Conservation (phyloP, 225 moss, liverwort and hornwort species). For the Bryoerythrophyllum caledonicum region DNA sequence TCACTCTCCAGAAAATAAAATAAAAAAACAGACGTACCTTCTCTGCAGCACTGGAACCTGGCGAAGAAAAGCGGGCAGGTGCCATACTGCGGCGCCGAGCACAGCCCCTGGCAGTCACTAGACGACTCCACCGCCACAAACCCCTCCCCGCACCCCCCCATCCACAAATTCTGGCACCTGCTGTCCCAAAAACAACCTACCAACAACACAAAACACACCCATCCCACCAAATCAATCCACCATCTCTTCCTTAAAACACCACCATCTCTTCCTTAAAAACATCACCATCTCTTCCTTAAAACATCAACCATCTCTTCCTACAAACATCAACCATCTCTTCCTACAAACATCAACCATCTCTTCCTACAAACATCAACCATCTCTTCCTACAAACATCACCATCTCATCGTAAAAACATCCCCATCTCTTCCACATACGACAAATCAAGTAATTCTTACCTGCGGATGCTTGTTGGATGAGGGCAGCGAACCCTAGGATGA, state of each 20-base stretch:
- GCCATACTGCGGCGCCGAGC: constrained; percentile 48
- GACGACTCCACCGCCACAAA: constrained; percentile 58
- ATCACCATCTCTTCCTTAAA: too few species aligned
- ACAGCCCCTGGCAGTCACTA: constrained; percentile 74
- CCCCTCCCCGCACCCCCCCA: constrained; percentile 59
- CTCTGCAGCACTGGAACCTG: constrained; percentile 71
- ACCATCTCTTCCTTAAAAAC: too few species aligned
- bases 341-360: too few species aligned
- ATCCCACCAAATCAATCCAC: neutral
- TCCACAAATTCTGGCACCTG: constrained; percentile 58
- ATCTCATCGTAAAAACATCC: too few species aligned
- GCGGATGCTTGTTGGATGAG: constrained; percentile 33
- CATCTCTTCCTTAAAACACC: too few species aligned
- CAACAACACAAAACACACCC: constrained; percentile 11
- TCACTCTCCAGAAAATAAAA: neutral
- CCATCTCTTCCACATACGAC: too few species aligned
- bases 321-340: too few species aligned
- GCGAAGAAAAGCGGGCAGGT: constrained; percentile 62
- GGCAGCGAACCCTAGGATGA: constrained; percentile 29
- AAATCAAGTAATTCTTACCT: too few species aligned
- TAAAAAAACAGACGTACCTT: too few species aligned
- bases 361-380: too few species aligned
- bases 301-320: too few species aligned
- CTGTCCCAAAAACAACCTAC: constrained; percentile 74
- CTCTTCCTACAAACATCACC: too few species aligned